Conservation (phyloP, 345 rosid genomes). For the Noccaea bulbosa region DNA sequence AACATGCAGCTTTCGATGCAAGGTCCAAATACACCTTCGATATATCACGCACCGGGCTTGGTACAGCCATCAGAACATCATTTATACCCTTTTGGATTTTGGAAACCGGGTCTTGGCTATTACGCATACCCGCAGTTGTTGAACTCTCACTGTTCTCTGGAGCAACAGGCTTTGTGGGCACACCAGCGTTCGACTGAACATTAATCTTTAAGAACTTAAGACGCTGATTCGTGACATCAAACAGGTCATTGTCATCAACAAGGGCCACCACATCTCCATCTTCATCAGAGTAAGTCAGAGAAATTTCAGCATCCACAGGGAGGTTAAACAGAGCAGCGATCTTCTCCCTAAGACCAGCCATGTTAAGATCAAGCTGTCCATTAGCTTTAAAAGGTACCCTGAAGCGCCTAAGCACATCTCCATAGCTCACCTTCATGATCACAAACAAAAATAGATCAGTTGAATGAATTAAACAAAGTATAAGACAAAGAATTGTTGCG, state of each 20-base stretch:
- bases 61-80: slow-evolving; percentile 65
- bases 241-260: slow-evolving; percentile 72
- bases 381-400: slow-evolving; percentile 55
- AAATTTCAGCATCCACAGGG: slow-evolving; percentile 56
- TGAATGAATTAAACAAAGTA: neutral
- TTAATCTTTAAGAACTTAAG: slow-evolving; percentile 75
- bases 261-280: slow-evolving; percentile 88
- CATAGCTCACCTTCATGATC: slow-evolving; percentile 67
- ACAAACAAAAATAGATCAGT: neutral
- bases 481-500: neutral
- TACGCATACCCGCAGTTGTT: slow-evolving; percentile 56
- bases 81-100: slow-evolving; percentile 49
- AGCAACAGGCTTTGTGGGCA: slow-evolving; percentile 39
- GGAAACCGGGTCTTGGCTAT: slow-evolving; percentile 46
- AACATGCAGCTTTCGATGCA: slow-evolving; percentile 56
- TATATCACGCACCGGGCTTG: slow-evolving; percentile 60
- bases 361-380: slow-evolving; percentile 70
- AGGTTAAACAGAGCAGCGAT: slow-evolving; percentile 62
- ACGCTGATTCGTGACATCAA: slow-evolving; percentile 68
- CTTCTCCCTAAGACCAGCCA: slow-evolving; percentile 64
- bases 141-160: slow-evolving; percentile 61
- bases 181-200: slow-evolving; percentile 50
- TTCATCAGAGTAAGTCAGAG: slow-evolving; percentile 81
- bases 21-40: slow-evolving; percentile 61
- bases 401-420: slow-evolving; percentile 81